Evolutionary conservation across 805 yeast genomes (phyloP).

Genomic region (Crinitomyces ghanaensis): DNA sequence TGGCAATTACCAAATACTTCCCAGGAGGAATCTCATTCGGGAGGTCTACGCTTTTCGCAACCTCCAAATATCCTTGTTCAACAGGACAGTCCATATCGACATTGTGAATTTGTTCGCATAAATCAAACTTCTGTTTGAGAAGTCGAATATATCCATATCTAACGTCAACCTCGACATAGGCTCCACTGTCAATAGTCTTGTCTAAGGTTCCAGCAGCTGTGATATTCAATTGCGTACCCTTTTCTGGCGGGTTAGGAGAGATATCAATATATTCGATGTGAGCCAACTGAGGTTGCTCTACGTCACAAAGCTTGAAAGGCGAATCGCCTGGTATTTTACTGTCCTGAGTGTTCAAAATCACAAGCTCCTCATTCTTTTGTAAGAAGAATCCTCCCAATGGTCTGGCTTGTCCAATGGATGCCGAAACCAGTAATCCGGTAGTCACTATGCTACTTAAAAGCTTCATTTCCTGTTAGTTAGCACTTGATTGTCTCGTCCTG

Average conservation of each 20-base stretch:
- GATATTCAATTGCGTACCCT: conserved; percentile 76
- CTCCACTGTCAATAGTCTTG: conserved; percentile 59
- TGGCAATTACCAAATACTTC: conserved; percentile 70
- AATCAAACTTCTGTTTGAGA: conserved; percentile 79
- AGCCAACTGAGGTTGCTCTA: conserved; percentile 49
- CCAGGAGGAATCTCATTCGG: conserved; percentile 96
- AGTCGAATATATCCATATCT: conserved; percentile 84
- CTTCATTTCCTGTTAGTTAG: no score
- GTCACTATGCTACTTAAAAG: no score
- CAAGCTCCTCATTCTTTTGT: neutral
- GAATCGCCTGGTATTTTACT: conserved; percentile 70
- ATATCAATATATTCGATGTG: conserved; percentile 47
- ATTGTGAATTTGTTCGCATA: conserved; percentile 77
- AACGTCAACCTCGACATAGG: conserved; percentile 91
- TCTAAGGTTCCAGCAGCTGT: conserved; percentile 57
- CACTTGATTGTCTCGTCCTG: no score
- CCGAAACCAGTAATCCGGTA: no score
- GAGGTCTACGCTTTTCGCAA: conserved; percentile 65
- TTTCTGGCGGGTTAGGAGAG: conserved; percentile 77
- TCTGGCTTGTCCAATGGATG: no score
- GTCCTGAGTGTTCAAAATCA: no score
- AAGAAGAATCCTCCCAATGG: no score
- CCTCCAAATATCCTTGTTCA: conserved; percentile 49
- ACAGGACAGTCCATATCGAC: conserved; percentile 84
- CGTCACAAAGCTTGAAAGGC: conserved; percentile 72